Conservation (phyloP, 257 asterid species). For the Solanum sparsipilum region DNA sequence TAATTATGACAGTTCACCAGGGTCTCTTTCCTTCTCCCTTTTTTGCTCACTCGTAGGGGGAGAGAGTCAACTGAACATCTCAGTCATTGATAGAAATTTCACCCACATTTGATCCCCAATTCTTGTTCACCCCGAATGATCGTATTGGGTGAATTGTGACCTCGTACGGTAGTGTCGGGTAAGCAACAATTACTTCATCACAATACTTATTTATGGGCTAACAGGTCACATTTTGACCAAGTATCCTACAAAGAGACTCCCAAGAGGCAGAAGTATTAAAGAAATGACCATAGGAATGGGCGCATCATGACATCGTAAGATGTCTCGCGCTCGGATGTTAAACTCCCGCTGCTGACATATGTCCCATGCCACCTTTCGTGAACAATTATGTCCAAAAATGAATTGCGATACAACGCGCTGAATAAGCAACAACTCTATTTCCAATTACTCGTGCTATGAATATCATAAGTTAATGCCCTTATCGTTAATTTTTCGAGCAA, state of each 20-base stretch:
- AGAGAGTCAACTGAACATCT: background rate
- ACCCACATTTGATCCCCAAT: background rate
- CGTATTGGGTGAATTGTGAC: background rate
- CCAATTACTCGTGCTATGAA: background rate
- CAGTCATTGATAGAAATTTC: background rate
- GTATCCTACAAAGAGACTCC: background rate
- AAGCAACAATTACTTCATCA: background rate
- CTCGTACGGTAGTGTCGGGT: background rate
- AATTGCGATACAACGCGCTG: fast-evolving
- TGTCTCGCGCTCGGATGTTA: background rate
- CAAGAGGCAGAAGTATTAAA: too few relatives aligned
- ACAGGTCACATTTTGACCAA: background rate
- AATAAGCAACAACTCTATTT: too few relatives aligned
- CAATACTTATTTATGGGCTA: background rate
- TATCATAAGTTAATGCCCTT: background rate
- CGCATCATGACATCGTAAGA: too few relatives aligned
- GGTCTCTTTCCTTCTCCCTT: background rate
- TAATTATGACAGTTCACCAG: too few relatives aligned
- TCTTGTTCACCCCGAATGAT: background rate
- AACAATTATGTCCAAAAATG: background rate
- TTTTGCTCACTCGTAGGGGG: background rate
- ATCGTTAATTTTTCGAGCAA: background rate
- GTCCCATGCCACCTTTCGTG: background rate
- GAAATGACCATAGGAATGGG: background rate
- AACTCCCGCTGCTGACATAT: background rate